Evolutionary conservation across 306 rosid genomes (phyloP), one percentile per base, ranked within the genome.

Genomic region (Hylodesmum podocarpum): DNA sequence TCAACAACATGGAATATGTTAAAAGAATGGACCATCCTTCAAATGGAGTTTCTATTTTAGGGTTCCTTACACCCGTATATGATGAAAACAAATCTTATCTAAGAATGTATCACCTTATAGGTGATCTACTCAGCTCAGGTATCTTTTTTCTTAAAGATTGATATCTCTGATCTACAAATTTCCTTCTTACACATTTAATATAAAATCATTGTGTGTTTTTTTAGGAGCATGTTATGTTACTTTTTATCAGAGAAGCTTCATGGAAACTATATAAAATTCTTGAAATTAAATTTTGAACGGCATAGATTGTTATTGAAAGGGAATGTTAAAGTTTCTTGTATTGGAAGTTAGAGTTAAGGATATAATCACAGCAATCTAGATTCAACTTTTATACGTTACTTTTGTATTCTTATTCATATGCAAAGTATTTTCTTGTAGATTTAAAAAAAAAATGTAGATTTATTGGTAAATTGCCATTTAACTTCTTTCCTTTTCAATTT

Each of bases 11-110:
- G 84, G 89, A 88, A 41, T 86, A 83, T 80, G 87, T 76, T 29
- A 88, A 77, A 82, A 81, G 83, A 63, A 90, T 92, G 93, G 84
- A 80, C 69, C 87, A 84, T 84, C 98, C 98, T 58, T 90, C 93
- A 59, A 94, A 92, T 84, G 97, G 96, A 67, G 91, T 94, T 68
- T 92, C 96, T 66, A 90, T 94, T 77, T 64, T 90, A 72, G 98
- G 98, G 70, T 89, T 82, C 73, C 93, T 94, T 72, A 86, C 89
- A 84, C 98, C 97, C 27, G 87, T 91, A 69, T 88, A 75, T 74
- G 83, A 87, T 57, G 96, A 94, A 73, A 96, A 94, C 86, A 94
- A 78, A 81, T 81, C 88, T 40, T 84, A 89, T 72, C 62, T 89
- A 75, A 86, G 90, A 90, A 55, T 86, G 34, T 89, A 84, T 81